Evolutionary conservation across 2,329 filamentous ascomycete species (phyloP).

Genomic region (Alternaria incomplexa): DNA sequence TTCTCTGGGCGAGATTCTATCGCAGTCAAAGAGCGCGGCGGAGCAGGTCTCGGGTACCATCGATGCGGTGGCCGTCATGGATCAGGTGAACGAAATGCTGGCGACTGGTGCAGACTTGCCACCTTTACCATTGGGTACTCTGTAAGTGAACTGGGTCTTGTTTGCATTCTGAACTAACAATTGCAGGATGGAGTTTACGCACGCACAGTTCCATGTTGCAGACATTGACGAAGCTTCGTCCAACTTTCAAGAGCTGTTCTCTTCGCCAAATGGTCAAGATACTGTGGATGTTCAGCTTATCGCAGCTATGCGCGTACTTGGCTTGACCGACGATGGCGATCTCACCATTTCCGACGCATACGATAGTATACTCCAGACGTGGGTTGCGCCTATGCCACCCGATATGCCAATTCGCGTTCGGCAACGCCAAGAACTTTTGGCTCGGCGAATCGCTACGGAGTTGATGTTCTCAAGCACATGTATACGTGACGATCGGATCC

Average conservation of each 20-base stretch:
- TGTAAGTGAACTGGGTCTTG: conserved; percentile 26
- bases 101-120: neutral
- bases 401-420: conserved; percentile 32
- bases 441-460: conserved; percentile 46
- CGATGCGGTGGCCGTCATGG: conserved; percentile 19
- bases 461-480: conserved; percentile 44
- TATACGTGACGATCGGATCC: conserved; percentile 10
- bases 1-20: conserved; percentile 23
- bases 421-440: conserved; percentile 39
- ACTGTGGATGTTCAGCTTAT: conserved; percentile 20
- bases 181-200: conserved; percentile 29
- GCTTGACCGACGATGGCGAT: conserved; percentile 10
- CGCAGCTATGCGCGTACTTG: conserved; percentile 21
- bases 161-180: conserved; percentile 4
- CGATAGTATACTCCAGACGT: conserved; percentile 39
- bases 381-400: conserved; percentile 38
- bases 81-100: conserved; percentile 22
- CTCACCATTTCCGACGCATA: conserved; percentile 35
- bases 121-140: conserved; percentile 21
- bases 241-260: conserved; percentile 26
- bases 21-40: neutral
- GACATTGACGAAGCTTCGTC: conserved; percentile 42
- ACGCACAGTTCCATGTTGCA: conserved; percentile 20
- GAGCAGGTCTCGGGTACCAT: neutral
- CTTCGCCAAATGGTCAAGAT: neutral